These are phyloP conservation scores for Coniella lustricola DNA, from an alignment of 2,329 filamentous ascomycete genomes.

Conservation along the genomic window DNA sequence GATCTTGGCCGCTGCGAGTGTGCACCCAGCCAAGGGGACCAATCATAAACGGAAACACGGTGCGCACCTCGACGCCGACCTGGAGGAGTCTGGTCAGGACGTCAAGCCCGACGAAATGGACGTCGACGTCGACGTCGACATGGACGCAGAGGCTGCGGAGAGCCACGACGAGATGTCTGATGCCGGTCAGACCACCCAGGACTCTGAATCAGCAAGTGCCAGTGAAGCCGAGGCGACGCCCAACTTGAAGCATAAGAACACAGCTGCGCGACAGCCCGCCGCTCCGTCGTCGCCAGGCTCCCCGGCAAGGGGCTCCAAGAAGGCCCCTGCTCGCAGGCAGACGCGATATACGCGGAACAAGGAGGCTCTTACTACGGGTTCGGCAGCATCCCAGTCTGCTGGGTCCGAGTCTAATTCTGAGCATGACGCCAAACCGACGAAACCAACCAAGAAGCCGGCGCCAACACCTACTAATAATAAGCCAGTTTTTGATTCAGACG, in stretches of 20 bases:
- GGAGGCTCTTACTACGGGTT: background rate
- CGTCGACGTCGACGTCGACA: conserved; percentile 1
- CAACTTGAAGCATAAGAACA: background rate
- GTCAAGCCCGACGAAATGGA: conserved; percentile 5
- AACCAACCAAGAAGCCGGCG: background rate
- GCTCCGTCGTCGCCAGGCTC: background rate
- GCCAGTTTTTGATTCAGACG: conserved; percentile 5
- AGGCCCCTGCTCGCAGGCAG: background rate
- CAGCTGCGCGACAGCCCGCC: conserved; percentile 3
- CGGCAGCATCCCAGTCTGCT: no score
- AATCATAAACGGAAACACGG: conserved; percentile 14
- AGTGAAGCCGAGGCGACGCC: conserved; percentile 1
- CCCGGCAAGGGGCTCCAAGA: background rate
- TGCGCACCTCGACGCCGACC: background rate
- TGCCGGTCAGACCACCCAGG: conserved; percentile 8
- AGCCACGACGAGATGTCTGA: conserved; percentile 3
- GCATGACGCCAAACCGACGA: background rate
- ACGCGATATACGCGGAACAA: conserved; percentile 6
- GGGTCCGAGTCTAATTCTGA: background rate
- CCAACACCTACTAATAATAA: no score
- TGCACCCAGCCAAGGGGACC: conserved; percentile 9
- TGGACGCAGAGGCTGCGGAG: conserved; percentile 1
- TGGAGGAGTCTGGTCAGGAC: background rate
- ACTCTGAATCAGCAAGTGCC: conserved; percentile 11
- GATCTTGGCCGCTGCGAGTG: conserved; percentile 42